Percentiles rank a stretch among this genome's conserved stretches.
These are phyloP conservation scores for Hyphodiscus hymeniophilus DNA, from an alignment of 495 filamentous ascomycete species.

Conservation along the genomic window DNA sequence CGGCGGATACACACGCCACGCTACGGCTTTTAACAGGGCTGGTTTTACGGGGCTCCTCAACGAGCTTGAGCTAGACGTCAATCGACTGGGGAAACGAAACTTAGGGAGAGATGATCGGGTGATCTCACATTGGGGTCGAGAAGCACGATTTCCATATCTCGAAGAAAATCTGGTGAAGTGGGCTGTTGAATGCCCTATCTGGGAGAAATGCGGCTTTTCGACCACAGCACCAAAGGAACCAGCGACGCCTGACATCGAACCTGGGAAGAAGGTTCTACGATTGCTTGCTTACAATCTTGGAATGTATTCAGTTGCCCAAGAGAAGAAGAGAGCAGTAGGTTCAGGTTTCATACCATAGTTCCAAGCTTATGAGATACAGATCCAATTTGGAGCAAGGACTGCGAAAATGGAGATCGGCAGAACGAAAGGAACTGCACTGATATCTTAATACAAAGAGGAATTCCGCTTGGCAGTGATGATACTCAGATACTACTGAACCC, in stretches of 20 bases:
- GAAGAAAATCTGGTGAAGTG: constrained; percentile 81
- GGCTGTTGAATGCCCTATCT: constrained; percentile 64
- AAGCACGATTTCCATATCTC: constrained; percentile 85
- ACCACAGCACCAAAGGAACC: constrained; percentile 23
- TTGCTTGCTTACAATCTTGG: constrained; percentile 70
- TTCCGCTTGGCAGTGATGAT: constrained; percentile 44
- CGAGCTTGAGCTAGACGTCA: constrained; percentile 81
- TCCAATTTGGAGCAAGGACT: constrained; percentile 80
- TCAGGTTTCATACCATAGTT: constrained; percentile 28
- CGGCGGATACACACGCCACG: constrained; percentile 83
- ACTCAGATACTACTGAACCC: constrained; percentile 54
- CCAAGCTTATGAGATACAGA: constrained; percentile 21
- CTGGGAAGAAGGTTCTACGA: constrained; percentile 73
- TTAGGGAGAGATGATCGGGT: constrained; percentile 89
- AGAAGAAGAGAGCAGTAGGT: constrained; percentile 75
- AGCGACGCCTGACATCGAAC: constrained; percentile 44
- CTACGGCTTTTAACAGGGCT: constrained; percentile 57
- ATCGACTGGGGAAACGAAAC: constrained; percentile 83
- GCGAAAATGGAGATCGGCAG: constrained; percentile 76
- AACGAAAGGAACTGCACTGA: constrained; percentile 56
- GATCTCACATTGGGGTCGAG: constrained; percentile 81
- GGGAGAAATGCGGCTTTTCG: constrained; percentile 80
- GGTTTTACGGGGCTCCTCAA: constrained; percentile 66
- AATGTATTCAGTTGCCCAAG: constrained; percentile 57
- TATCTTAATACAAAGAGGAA: constrained; percentile 23